phyloP scores from a whole-genome alignment of 1,284 basidiomycete genomes.

The Anthracocystis panici-leucophaei region DNA sequence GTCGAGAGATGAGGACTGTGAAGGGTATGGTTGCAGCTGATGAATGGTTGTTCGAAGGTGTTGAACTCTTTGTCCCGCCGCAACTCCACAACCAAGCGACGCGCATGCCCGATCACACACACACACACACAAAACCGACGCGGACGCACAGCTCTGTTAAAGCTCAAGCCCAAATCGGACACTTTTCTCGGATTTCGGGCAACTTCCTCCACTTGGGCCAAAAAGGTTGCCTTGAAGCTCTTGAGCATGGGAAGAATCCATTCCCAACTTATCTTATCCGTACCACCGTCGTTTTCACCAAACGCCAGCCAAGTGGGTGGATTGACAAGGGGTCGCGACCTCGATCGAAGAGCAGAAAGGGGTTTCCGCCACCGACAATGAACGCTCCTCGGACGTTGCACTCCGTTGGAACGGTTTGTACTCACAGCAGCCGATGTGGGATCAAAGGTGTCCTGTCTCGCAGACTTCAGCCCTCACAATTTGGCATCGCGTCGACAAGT shows the following conservation, averaged over 20 bases:
- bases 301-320: not conserved
- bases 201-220: constrained; percentile 28
- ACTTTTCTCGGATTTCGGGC: constrained; percentile 24
- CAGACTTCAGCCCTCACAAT: not conserved
- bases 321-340: not conserved
- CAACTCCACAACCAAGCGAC: constrained; percentile 38
- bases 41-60: constrained; percentile 7
- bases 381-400: not conserved
- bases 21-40: not conserved
- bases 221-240: not conserved
- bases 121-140: constrained; percentile 22
- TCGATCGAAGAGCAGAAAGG: not conserved
- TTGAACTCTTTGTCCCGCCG: constrained; percentile 26
- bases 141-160: constrained; percentile 10
- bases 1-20: not conserved
- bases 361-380: not conserved
- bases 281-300: not conserved
- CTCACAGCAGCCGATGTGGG: not conserved
- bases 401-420: not conserved
- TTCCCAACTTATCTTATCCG: not conserved
- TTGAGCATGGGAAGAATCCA: not conserved
- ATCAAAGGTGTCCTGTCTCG: not conserved
- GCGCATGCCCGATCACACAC: constrained; percentile 54
- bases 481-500: not conserved
- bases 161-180: not conserved